Base-by-base conservation (phyloP, 768 basidiomycete genomes). In the Russula dissimulans region DNA sequence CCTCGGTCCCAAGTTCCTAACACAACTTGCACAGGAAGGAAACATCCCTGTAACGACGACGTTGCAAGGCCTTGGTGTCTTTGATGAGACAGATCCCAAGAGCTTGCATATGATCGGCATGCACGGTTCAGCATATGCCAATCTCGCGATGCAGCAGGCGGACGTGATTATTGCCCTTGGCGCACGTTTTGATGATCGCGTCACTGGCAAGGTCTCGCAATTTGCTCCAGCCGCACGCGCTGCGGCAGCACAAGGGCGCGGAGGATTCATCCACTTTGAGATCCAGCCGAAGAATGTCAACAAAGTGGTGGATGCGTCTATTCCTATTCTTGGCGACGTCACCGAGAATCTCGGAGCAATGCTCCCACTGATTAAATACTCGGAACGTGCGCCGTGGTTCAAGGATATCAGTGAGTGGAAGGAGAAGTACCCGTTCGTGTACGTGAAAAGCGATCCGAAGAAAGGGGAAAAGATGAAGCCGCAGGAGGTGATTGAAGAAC, bases 261-360 rank as follows among this genome's bases (percentile, higher is more conserved):
- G 97, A 11, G 97, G 97, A 38, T 95, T 99, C 76, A 97, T 99
- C 70, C 97, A 99, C 77, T 98, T 99, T 69, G 97, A 99, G 77
- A 95, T 98, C 66, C 84, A 85, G 77, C 92, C 97, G 48, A 98
- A 99, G 81, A 99, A 99, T 74, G 81, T 99, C 74, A 99, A 99
- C 82, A 99, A 99, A 75, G 94, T 99, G 62, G 84, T 98, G 55
- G 85, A 99, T 54, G 95, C 97, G 22, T 85, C 89, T 49, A 89
- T 97, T 59, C 92, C 97, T 51, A 80, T 99, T 69, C 80, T 97
- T 34, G 97, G 97, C 39, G 97, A 99, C 70, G 95, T 98, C 58
- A 81, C 89, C 32, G 77, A 86, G 54, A 94, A 90, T 71, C 73
- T 99, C 67, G 83, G 81, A 8, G 76, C 84, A 14, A 81, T 99